A percentile compares a stretch with the other conserved stretches of the same genome.
These are phyloP conservation scores for Penicillium cinerascens DNA, from an alignment of 495 filamentous ascomycete genomes.

Conservation along the genomic window DNA sequence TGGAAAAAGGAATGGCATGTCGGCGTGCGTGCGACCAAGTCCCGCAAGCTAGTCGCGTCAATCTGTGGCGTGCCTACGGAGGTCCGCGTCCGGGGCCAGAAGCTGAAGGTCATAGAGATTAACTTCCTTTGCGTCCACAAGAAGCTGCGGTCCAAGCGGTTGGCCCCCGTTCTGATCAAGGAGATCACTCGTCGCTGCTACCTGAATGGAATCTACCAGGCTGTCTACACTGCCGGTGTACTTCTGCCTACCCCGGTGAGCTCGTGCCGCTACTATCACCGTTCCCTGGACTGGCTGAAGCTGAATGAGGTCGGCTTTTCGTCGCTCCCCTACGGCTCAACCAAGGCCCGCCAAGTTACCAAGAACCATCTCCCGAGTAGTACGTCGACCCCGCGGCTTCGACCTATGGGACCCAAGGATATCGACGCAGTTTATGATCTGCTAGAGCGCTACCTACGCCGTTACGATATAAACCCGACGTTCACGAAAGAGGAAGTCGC, in stretches of 20 bases:
- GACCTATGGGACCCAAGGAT: constrained; percentile 79
- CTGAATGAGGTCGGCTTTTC: constrained; percentile 91
- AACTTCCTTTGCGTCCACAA: constrained; percentile 98
- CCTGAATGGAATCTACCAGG: constrained; percentile 77
- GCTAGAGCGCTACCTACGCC: constrained; percentile 70
- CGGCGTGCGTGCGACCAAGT: constrained; percentile 75
- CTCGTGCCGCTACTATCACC: constrained; percentile 93
- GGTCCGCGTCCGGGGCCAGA: constrained; percentile 72
- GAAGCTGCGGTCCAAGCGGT: constrained; percentile 88
- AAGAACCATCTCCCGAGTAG: constrained; percentile 73
- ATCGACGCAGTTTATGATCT: constrained; percentile 71
- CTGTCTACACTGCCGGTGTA: constrained; percentile 89
- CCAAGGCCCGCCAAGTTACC: constrained; percentile 72
- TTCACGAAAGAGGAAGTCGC: constrained; percentile 75
- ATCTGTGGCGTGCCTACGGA: constrained; percentile 87
- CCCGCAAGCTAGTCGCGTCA: constrained; percentile 83
- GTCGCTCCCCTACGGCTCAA: constrained; percentile 73
- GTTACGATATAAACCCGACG: constrained; percentile 78
- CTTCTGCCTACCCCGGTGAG: constrained; percentile 85
- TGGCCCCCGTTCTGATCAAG: constrained; percentile 91
- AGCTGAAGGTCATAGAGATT: constrained; percentile 79
- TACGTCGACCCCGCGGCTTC: constrained; percentile 67
- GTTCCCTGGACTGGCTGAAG: constrained; percentile 90
- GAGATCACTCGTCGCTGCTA: constrained; percentile 93
- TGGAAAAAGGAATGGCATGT: constrained; percentile 96